phyloP scores from a whole-genome alignment of 257 asterid genomes.

The Solanum sitiens region DNA sequence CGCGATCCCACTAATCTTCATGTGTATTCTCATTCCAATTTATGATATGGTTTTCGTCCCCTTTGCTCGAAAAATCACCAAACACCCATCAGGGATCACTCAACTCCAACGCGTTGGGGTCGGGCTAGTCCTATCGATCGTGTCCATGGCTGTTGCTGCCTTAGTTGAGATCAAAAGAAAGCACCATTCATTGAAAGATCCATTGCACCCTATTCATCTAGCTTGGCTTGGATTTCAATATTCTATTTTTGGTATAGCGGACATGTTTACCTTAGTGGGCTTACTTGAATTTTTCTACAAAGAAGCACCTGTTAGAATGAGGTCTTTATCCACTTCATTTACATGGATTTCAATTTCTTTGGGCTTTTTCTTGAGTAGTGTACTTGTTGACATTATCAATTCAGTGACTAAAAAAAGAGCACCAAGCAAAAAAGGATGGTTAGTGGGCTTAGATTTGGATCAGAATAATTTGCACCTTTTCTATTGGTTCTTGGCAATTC shows the following conservation, averaged over 20 bases:
- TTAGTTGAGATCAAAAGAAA: constrained; percentile 48
- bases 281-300: constrained; percentile 63
- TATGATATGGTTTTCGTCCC: constrained; percentile 60
- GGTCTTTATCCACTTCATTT: constrained; percentile 69
- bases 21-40: constrained; percentile 46
- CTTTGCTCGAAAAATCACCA: constrained; percentile 31
- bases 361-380: constrained; percentile 65
- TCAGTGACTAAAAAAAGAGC: constrained; percentile 25
- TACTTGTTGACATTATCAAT: constrained; percentile 50
- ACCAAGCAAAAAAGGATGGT: constrained; percentile 52
- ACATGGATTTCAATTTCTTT: constrained; percentile 51
- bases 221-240: constrained; percentile 62
- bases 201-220: constrained; percentile 41
- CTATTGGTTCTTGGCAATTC: constrained; percentile 73
- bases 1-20: constrained; percentile 44
- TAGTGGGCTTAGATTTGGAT: constrained; percentile 49
- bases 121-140: constrained; percentile 51
- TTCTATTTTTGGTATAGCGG: constrained; percentile 66
- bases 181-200: constrained; percentile 24
- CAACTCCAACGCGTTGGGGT: constrained; percentile 68
- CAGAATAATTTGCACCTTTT: constrained; percentile 40
- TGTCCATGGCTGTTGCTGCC: constrained; percentile 58
- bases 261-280: constrained; percentile 79
- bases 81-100: constrained; percentile 51
- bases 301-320: constrained; percentile 78